phyloP scores from a whole-genome alignment of 2,329 filamentous ascomycete genomes.

The Cercospora beticola region DNA sequence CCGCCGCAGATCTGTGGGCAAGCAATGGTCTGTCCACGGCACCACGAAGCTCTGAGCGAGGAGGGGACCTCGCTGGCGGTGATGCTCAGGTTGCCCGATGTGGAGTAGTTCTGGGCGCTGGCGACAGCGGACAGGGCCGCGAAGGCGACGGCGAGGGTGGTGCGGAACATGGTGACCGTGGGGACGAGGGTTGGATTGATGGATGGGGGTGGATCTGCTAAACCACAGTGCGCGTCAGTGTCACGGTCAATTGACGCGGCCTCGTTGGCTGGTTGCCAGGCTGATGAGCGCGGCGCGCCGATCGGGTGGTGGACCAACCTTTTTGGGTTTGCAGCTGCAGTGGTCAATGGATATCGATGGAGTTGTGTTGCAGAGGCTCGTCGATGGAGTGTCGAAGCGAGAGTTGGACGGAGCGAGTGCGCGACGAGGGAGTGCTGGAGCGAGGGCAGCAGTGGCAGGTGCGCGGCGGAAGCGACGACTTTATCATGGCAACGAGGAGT shows the following conservation, averaged over 20 bases:
- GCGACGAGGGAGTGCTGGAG: not conserved
- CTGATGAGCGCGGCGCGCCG: conserved; percentile 6
- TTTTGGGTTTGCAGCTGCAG: not conserved
- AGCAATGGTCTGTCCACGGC: conserved; percentile 57
- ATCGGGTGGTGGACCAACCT: not conserved
- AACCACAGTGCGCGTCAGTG: conserved; percentile 9
- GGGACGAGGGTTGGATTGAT: conserved; percentile 1
- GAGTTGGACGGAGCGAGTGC: not conserved
- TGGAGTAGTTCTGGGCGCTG: conserved; percentile 45
- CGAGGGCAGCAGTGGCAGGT: not conserved
- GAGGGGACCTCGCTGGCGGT: conserved; percentile 43
- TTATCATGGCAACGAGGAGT: not conserved
- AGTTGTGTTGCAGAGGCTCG: not conserved
- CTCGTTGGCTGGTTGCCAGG: not conserved
- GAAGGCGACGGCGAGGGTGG: conserved; percentile 48
- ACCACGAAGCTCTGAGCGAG: conserved; percentile 52
- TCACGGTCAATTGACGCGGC: not conserved
- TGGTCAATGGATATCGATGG: not conserved
- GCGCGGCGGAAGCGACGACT: not conserved
- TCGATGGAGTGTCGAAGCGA: not conserved
- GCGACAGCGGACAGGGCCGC: conserved; percentile 48
- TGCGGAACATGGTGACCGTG: conserved; percentile 48
- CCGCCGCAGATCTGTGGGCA: conserved; percentile 61
- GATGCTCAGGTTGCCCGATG: conserved; percentile 44
- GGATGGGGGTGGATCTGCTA: conserved; percentile 28